Conservation (phyloP, 805 yeast species). For the Candida maris region DNA sequence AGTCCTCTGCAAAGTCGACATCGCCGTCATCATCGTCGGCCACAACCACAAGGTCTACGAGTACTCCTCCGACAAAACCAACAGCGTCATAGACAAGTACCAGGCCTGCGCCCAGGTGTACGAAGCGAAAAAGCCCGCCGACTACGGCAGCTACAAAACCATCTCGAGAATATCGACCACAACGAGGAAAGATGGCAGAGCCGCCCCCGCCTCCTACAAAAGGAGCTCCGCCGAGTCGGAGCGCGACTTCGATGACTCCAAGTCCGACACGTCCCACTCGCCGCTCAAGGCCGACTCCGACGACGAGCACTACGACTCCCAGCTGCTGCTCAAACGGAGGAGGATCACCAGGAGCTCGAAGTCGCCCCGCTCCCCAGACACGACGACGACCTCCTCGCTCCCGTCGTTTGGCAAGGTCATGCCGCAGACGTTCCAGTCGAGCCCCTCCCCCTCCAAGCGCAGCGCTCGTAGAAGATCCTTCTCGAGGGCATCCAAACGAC, state of each 20-base stretch:
- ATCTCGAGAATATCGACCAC: conserved; percentile 22
- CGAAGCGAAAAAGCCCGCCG: conserved; percentile 62
- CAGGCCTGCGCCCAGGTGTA: conserved; percentile 33
- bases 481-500: conserved; percentile 36
- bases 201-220: not conserved
- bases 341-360: not conserved
- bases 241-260: not conserved
- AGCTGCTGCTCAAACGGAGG: conserved; percentile 1
- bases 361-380: not conserved
- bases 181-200: conserved; percentile 16
- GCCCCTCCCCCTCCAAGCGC: conserved; percentile 1
- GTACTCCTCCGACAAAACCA: conserved; percentile 68
- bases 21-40: conserved; percentile 86
- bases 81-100: conserved; percentile 43
- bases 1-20: conserved; percentile 86
- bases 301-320: not conserved
- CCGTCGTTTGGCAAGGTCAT: not conserved
- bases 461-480: not conserved
- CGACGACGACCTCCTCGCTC: conserved; percentile 3
- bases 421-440: not conserved
- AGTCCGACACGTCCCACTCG: not conserved
- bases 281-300: not conserved
- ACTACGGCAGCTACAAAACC: conserved; percentile 59
- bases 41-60: conserved; percentile 81
- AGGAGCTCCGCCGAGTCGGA: not conserved